Evolutionary conservation across 352 stramenopile genomes (phyloP).

Genomic region (Pythium insidiosum): DNA sequence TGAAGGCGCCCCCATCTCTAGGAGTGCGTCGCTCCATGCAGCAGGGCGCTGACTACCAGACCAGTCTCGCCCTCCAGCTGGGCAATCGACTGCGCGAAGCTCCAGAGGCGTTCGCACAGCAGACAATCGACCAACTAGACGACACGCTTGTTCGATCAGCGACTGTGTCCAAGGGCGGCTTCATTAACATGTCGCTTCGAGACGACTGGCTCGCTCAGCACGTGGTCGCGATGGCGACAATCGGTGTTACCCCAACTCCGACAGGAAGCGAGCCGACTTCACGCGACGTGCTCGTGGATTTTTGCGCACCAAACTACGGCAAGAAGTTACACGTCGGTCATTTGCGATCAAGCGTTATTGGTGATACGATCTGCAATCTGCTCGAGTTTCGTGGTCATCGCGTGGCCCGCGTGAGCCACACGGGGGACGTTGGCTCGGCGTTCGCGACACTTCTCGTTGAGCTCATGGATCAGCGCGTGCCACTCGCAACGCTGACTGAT

Average conservation of each 20-base stretch:
- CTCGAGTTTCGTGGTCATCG: slow-evolving; percentile 72
- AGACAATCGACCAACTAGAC: slow-evolving; percentile 12
- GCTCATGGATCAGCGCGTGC: slow-evolving; percentile 43
- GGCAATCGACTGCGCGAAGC: slow-evolving; percentile 30
- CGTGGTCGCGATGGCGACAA: slow-evolving; percentile 48
- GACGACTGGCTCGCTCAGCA: slow-evolving; percentile 67
- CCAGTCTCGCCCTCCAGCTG: slow-evolving; percentile 49
- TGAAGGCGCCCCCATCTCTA: slow-evolving; percentile 28
- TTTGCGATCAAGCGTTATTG: slow-evolving; percentile 68
- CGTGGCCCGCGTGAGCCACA: slow-evolving; percentile 67
- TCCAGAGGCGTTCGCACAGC: slow-evolving; percentile 31
- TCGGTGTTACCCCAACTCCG: slow-evolving; percentile 25
- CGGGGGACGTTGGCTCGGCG: slow-evolving; percentile 65
- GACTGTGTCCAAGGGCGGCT: slow-evolving; percentile 56
- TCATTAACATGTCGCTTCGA: slow-evolving; percentile 69
- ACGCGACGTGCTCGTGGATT: slow-evolving; percentile 83
- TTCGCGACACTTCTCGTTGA: slow-evolving; percentile 71
- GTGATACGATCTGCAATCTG: slow-evolving; percentile 74
- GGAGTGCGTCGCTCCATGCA: slow-evolving; percentile 64
- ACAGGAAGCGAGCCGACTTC: slow-evolving; percentile 28
- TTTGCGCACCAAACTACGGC: slow-evolving; percentile 75
- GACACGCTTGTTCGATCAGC: slow-evolving; percentile 18
- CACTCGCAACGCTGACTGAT: slow-evolving; percentile 43
- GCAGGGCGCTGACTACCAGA: slow-evolving; percentile 66
- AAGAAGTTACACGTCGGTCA: slow-evolving; percentile 84